Base-by-base conservation (phyloP, 345 rosid genomes). In the Salix suchowensis region DNA sequence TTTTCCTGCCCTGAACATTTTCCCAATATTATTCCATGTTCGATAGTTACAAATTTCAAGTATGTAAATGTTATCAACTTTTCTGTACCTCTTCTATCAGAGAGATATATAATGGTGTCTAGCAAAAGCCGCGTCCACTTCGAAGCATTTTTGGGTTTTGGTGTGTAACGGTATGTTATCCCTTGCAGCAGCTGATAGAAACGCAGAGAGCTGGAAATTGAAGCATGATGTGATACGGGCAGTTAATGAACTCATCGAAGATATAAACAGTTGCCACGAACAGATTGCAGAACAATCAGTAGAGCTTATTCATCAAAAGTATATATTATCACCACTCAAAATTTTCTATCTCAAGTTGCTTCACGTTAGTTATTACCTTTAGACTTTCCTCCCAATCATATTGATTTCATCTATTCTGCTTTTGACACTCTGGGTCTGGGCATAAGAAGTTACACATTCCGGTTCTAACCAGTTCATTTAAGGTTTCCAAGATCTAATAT, bases 241-340 rank as follows among this genome's bases (percentile, higher is more conserved):
- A 19, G 91, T 92, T 68, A 94, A 92, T 84, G 96, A 92, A 67
- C 97, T 94, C 75, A 86, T 94, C 77, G 89, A 83, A 67, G 98
- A 92, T 76, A 94, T 92, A 78, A 79, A 80, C 78, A 89, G 93
- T 73, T 94, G 94, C 82, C 97, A 92, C 78, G 98, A 94, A 78
- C 97, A 88, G 91, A 94, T 94, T 52, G 94, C 98, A 40, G 98
- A 94, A 83, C 98, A 92, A 85, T 94, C 98, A 32, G 86, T 94
- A 71, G 98, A 94, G 88, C 97, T 92, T 86, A 94, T 92, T 86
- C 98, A 94, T 85, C 98, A 94, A 34, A 92, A 94, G 97, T 92
- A 92, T 39, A 48, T 74, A 14, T 40, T 46, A 26, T 26, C 28
- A 64, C 28, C 28, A 14, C 34, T 7, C 5, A 4, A 4, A 28